Evolutionary conservation across 371 early-diverging fungal genomes (phyloP).

Genomic region (Batrachochytrium dendrobatidis): DNA sequence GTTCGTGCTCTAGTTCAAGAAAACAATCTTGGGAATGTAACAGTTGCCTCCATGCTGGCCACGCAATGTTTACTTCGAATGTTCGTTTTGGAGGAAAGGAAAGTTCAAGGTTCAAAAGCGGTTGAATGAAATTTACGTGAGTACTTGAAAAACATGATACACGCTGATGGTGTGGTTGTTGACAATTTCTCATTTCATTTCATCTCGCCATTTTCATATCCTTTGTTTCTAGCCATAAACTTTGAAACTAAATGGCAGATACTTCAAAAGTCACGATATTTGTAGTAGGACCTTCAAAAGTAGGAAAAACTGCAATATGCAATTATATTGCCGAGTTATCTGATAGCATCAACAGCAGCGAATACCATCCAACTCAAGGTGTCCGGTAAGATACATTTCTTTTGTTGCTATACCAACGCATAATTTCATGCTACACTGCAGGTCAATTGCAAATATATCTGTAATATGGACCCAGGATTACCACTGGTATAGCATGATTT

Average conservation of each 20-base stretch:
- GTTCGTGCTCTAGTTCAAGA: background rate
- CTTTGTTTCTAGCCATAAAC: background rate
- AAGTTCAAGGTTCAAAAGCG: background rate
- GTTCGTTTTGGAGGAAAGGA: background rate
- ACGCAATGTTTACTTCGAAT: background rate
- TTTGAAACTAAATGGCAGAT: background rate
- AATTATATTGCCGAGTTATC: slow-evolving; percentile 35
- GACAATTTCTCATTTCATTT: background rate
- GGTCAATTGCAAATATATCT: too few species aligned
- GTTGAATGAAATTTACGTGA: background rate
- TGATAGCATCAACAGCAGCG: slow-evolving; percentile 21
- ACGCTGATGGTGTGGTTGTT: background rate
- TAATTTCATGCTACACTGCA: background rate
- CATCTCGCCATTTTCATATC: background rate
- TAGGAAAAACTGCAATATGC: slow-evolving; percentile 32
- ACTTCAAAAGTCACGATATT: slow-evolving; percentile 29
- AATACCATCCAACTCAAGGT: slow-evolving; percentile 39
- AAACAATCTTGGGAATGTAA: background rate
- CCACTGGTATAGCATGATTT: background rate
- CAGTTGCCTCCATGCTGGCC: background rate
- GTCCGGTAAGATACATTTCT: slow-evolving; percentile 22
- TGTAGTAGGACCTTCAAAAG: slow-evolving; percentile 28
- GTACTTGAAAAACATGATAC: background rate
- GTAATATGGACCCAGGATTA: too few species aligned
- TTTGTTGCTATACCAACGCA: background rate